These are phyloP conservation scores for Pinus albicaulis DNA, from an alignment of 75 land plant genomes.

Conservation along the genomic window DNA sequence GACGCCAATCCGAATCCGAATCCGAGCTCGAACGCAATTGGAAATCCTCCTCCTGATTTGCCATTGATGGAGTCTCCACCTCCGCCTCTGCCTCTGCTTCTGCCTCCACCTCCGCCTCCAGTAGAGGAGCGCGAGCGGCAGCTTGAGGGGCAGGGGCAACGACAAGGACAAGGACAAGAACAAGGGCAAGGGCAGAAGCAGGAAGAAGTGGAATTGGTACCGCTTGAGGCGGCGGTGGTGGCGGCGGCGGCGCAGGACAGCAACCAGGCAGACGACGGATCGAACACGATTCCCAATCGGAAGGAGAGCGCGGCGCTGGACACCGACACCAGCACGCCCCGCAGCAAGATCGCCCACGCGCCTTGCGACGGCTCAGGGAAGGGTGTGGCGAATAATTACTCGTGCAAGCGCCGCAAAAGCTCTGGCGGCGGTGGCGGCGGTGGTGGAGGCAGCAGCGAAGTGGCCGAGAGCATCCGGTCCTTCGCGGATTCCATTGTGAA, in stretches of 20 bases:
- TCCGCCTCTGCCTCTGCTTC: not conserved
- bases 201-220: not conserved
- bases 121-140: not conserved
- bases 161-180: not conserved
- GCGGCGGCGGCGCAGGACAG: slow-evolving; percentile 18
- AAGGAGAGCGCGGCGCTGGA: slow-evolving; percentile 11
- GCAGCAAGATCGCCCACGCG: slow-evolving; percentile 5
- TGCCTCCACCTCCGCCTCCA: not conserved
- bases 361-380: not conserved
- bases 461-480: slow-evolving; percentile 51
- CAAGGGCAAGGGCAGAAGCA: not conserved
- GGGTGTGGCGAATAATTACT: not conserved
- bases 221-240: not conserved
- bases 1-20: not conserved
- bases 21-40: not conserved
- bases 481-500: slow-evolving; percentile 45
- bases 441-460: slow-evolving; percentile 9
- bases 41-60: not conserved
- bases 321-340: slow-evolving; percentile 8
- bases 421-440: not conserved
- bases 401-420: slow-evolving; percentile 3
- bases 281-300: slow-evolving; percentile 8
- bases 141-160: not conserved
- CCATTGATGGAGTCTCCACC: not conserved
- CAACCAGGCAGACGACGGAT: slow-evolving; percentile 12